phyloP scores from a whole-genome alignment of 2,329 filamentous ascomycete species.

The Didymella pomorum region DNA sequence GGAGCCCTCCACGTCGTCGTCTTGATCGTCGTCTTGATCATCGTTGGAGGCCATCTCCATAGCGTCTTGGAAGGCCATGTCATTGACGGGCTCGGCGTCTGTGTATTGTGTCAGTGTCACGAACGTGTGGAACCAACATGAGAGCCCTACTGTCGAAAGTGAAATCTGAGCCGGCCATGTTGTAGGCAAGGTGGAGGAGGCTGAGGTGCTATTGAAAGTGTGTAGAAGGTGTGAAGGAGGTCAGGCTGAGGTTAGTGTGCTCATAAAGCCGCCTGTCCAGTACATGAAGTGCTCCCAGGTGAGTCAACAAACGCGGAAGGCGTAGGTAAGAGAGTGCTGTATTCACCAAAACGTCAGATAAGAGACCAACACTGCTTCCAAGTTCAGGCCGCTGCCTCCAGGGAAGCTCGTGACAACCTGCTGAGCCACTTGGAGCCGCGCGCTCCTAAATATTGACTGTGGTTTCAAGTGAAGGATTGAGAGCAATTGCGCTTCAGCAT shows the following conservation, averaged over 20 bases:
- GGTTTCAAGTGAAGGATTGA: not conserved
- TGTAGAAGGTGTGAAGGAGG: not conserved
- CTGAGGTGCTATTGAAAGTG: not conserved
- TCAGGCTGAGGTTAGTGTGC: not conserved
- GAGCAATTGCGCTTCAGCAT: no score
- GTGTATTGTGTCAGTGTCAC: conserved; percentile 7
- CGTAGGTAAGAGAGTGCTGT: conserved; percentile 8
- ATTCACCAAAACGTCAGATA: not conserved
- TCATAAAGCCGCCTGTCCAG: not conserved
- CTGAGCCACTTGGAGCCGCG: not conserved
- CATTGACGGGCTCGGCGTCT: conserved; percentile 21
- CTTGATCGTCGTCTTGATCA: conserved; percentile 19
- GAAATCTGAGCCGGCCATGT: conserved; percentile 27
- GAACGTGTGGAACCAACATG: not conserved
- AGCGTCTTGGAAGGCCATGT: conserved; percentile 17
- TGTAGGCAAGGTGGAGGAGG: not conserved
- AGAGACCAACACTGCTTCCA: not conserved
- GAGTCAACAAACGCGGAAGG: not conserved
- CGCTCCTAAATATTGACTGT: not conserved
- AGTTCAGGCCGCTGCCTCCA: not conserved
- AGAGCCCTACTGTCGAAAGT: conserved; percentile 26
- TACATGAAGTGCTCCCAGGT: conserved; percentile 7
- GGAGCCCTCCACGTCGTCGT: conserved; percentile 16
- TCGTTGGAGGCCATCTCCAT: conserved; percentile 15
- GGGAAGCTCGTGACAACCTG: not conserved